Percentiles rank a stretch among this genome's conserved stretches.
Conservation (phyloP, 2,329 filamentous ascomycete species). For the Nectriaceae sp. region DNA sequence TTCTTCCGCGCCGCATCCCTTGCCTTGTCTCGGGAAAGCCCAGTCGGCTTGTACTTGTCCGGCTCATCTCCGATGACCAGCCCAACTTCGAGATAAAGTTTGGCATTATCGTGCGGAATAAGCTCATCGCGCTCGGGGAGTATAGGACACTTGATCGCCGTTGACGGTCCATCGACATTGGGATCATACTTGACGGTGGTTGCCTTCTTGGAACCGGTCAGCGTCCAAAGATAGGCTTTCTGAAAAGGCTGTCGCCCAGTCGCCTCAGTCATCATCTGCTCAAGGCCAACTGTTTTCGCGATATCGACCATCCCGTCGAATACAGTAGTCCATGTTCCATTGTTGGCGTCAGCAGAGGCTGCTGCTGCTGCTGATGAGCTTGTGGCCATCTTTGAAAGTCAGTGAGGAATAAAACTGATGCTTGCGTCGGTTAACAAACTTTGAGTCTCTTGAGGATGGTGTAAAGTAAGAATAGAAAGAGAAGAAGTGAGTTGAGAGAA, state of each 20-base stretch:
- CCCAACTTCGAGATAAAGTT: not conserved
- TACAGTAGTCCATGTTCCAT: too few relatives aligned
- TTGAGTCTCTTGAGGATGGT: too few relatives aligned
- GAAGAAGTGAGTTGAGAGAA: too few relatives aligned
- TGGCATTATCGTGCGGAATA: not conserved
- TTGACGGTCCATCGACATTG: not conserved
- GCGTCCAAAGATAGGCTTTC: not conserved
- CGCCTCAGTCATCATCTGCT: not conserved
- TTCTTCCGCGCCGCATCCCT: not conserved
- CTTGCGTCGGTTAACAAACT: too few relatives aligned
- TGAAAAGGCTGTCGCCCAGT: not conserved
- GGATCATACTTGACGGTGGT: not conserved
- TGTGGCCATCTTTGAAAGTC: not conserved
- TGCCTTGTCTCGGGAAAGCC: not conserved
- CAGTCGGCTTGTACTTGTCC: not conserved
- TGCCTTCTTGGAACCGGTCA: not conserved
- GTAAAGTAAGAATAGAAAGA: too few relatives aligned
- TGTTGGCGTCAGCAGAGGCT: not conserved
- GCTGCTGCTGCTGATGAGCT: not conserved
- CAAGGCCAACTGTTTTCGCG: not conserved
- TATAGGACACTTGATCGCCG: not conserved
- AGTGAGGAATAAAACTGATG: too few relatives aligned
- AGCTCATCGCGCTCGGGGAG: not conserved
- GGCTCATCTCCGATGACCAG: not conserved
- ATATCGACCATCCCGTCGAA: not conserved